These are phyloP conservation scores for Tylopilus sp. DNA, from an alignment of 1,284 basidiomycete species.

Conservation along the genomic window DNA sequence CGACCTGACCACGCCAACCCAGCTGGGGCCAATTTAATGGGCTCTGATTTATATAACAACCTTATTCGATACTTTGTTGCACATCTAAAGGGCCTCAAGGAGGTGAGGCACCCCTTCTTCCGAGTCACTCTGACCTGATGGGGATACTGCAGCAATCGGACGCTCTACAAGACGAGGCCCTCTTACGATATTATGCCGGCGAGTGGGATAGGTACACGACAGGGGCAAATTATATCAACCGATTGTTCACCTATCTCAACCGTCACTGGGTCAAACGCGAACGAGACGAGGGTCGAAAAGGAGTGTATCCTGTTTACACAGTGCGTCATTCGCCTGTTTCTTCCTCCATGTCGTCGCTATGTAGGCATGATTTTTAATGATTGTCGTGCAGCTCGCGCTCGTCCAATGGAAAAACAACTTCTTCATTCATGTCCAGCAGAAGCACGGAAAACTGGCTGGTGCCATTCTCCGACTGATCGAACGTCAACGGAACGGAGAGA, in stretches of 20 bases:
- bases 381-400: constrained; percentile 72
- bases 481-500: constrained; percentile 92
- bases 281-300: constrained; percentile 95
- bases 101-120: constrained; percentile 45
- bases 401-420: constrained; percentile 95
- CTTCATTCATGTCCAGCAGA: constrained; percentile 84
- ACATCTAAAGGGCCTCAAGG: constrained; percentile 71
- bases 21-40: constrained; percentile 94
- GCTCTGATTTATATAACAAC: constrained; percentile 91
- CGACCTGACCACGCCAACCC: constrained; percentile 22
- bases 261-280: constrained; percentile 99
- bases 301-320: constrained; percentile 94
- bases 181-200: constrained; percentile 87
- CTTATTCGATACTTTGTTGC: constrained; percentile 81
- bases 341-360: neutral
- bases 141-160: constrained; percentile 66
- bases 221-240: constrained; percentile 94
- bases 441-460: constrained; percentile 78
- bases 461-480: constrained; percentile 90
- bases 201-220: constrained; percentile 98
- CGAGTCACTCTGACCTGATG: constrained; percentile 3
- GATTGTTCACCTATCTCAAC: constrained; percentile 95
- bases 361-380: constrained; percentile 1
- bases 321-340: constrained; percentile 49
- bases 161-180: constrained; percentile 78